Conservation (phyloP, 345 rosid genomes). For the Alliaria petiolata region DNA sequence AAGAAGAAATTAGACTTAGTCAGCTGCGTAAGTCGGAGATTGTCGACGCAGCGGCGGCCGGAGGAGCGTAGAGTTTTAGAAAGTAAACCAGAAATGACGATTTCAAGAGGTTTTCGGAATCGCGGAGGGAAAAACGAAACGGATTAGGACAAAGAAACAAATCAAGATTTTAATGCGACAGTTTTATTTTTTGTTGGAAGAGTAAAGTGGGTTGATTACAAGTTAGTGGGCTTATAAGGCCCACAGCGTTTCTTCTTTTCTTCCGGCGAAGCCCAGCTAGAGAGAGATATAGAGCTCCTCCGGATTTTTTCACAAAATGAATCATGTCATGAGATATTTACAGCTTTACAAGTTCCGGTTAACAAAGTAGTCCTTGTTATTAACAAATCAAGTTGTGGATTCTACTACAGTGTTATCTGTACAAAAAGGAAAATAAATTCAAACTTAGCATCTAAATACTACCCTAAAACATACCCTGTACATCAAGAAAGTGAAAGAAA, state of each 20-base stretch:
- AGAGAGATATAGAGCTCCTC: not conserved
- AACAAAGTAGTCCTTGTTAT: not conserved
- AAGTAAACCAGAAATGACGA: not conserved
- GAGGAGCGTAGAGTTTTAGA: slow-evolving; percentile 31
- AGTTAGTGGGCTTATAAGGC: slow-evolving; percentile 1
- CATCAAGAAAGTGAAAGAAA: not conserved
- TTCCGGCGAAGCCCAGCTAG: not conserved
- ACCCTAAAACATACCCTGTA: not conserved
- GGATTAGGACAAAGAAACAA: not conserved
- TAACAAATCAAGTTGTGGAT: not conserved
- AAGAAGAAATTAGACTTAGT: too few relatives aligned
- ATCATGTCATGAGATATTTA: not conserved
- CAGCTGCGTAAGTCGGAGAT: not conserved
- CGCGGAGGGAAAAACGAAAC: slow-evolving; percentile 22
- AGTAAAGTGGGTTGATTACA: too few relatives aligned
- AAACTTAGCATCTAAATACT: not conserved
- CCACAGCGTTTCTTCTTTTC: not conserved
- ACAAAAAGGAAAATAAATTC: not conserved
- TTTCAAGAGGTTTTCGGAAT: slow-evolving; percentile 5
- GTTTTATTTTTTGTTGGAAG: not conserved
- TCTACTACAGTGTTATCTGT: slow-evolving; percentile 3
- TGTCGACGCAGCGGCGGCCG: slow-evolving; percentile 22
- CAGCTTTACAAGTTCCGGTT: too few relatives aligned
- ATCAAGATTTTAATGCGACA: not conserved
- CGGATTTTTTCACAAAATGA: not conserved